Base-by-base conservation (phyloP, 2,329 filamentous ascomycete species). In the Dendryphion nanum region DNA sequence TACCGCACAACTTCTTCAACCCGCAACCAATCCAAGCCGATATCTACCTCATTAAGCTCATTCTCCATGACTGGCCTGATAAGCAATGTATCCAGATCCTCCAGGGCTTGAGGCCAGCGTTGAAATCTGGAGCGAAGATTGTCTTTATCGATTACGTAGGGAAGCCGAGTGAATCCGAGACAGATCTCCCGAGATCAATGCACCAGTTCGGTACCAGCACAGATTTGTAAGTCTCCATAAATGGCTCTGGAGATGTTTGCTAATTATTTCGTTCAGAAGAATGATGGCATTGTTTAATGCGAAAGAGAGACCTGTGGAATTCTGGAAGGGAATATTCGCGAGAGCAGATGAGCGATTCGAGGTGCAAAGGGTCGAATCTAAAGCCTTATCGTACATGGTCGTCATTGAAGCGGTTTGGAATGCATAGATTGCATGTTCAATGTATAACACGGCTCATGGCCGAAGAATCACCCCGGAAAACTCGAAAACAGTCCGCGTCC, bases 41-140 rank as follows among this genome's bases (percentile, higher is more conserved):
- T 37, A 53, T 81, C 14, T 83, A 81, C 61, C 70, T 76, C 48
- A 74, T 81, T 58, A 74, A 77, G 33, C 75, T 74, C 70, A 80
- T 83, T 44, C 59, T 83, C 6, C 78, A 83, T 55, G 80, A 83
- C 61, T 79, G 79, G 64, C 74, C 77, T 0, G 78, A 78, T 12
- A 69, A 70, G 76, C 53, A 61, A 24, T 49, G 50, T 1, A 40
- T 60, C 15, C 41, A 46, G 4, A 56, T 63, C n/a, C 36, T 59
- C 1, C 31, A 28, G 18, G 44, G 39, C 2, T 30, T 52, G 23
- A 40, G 45, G 12, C 50, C 52, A 1, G 51, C 55, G 0, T 33
- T 63, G 36, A 58, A 50, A 35, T 34, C 34, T 4, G 53, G 48
- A 5, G 41, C 54, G 8, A 40, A 42, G 10, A 8, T 57, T n/a